Evolutionary conservation across 2,329 filamentous ascomycete genomes (phyloP).

Genomic region (Xylariomycetidae sp.): DNA sequence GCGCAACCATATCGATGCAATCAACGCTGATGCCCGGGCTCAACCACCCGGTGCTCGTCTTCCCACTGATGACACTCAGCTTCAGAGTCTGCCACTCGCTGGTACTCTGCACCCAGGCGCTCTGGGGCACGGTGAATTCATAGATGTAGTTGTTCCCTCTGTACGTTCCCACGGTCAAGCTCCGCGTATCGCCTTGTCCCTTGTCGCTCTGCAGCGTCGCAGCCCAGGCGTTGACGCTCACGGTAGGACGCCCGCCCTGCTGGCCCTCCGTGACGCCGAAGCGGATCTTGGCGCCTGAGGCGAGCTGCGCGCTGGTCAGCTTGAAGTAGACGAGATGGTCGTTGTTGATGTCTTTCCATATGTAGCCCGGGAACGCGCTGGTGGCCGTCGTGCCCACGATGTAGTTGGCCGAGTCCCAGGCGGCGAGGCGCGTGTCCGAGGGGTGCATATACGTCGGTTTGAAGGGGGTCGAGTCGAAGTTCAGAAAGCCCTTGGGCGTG

Average conservation of each 20-base stretch:
- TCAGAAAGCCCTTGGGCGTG: conserved; percentile 29
- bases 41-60: conserved; percentile 20
- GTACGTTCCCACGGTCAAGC: conserved; percentile 29
- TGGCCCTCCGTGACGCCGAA: conserved; percentile 29
- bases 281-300: conserved; percentile 20
- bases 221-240: conserved; percentile 26
- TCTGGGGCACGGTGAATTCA: conserved; percentile 21
- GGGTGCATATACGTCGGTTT: conserved; percentile 39
- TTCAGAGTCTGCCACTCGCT: conserved; percentile 25
- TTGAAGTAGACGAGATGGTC: conserved; percentile 36
- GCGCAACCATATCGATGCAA: conserved; percentile 22
- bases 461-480: conserved; percentile 32
- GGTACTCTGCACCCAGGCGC: conserved; percentile 23
- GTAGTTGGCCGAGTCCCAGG: conserved; percentile 28
- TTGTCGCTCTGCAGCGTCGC: conserved; percentile 22
- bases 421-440: conserved; percentile 25
- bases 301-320: conserved; percentile 23
- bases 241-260: conserved; percentile 26
- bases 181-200: conserved; percentile 24
- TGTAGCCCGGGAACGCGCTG: conserved; percentile 35
- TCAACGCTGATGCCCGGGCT: conserved; percentile 27
- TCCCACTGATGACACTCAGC: conserved; percentile 25
- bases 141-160: conserved; percentile 26
- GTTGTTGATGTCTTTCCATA: conserved; percentile 38
- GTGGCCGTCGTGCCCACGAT: conserved; percentile 30